Conservation (phyloP, 306 rosid species). For the Malus fusca region DNA sequence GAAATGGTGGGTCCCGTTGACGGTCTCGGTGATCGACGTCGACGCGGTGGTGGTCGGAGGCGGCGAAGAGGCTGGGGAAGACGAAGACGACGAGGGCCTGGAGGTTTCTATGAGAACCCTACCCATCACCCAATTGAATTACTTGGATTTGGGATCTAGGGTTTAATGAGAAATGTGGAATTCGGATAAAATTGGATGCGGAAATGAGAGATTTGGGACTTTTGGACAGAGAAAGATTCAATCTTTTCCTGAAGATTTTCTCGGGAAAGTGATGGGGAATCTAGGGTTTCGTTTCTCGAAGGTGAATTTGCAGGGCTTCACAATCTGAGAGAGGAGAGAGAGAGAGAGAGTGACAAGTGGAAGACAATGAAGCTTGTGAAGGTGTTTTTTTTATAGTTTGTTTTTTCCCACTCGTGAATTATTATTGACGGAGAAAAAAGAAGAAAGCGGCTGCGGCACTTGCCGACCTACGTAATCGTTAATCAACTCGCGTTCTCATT, state of each 20-base stretch:
- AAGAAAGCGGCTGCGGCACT: background rate
- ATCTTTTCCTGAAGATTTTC: background rate
- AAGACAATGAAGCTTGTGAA: conserved; percentile 10
- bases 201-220: background rate
- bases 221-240: background rate
- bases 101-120: conserved; percentile 53
- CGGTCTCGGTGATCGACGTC: conserved; percentile 61
- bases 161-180: conserved; percentile 8
- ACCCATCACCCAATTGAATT: conserved; percentile 49
- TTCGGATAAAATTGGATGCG: background rate
- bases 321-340: background rate
- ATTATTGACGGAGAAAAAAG: background rate
- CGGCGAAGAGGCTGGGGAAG: conserved; percentile 21
- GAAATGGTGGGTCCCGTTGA: conserved; percentile 72
- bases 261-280: conserved; percentile 27
- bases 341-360: background rate
- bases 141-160: conserved; percentile 27
- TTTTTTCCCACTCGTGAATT: conserved; percentile 5
- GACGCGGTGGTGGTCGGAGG: conserved; percentile 58
- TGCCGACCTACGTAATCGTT: background rate
- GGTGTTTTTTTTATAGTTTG: background rate
- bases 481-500: background rate
- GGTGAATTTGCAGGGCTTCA: conserved; percentile 26
- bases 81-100: conserved; percentile 36
- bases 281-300: conserved; percentile 30